Evolutionary conservation across 306 rosid genomes (phyloP).

Genomic region (Crataegus laevigata): DNA sequence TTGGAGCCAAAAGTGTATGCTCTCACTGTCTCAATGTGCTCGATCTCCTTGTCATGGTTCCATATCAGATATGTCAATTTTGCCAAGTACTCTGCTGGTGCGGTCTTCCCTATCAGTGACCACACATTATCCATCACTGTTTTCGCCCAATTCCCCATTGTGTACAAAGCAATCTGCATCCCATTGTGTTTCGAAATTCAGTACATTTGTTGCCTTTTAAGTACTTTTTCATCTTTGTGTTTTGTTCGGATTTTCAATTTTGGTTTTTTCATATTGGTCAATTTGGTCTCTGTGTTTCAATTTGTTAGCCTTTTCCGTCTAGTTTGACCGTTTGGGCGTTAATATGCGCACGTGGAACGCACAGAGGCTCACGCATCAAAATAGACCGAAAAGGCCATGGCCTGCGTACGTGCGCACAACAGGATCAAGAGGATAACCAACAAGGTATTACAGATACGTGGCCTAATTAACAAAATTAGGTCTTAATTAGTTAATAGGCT

Average conservation of each 20-base stretch:
- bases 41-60: constrained; percentile 73
- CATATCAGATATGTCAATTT: constrained; percentile 75
- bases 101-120: constrained; percentile 73
- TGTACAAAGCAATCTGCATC: constrained; percentile 75
- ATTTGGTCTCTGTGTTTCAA: not conserved
- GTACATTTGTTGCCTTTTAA: not conserved
- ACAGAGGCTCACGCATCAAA: no score
- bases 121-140: constrained; percentile 86
- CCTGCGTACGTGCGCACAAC: no score
- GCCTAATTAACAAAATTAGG: not conserved
- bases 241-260: not conserved
- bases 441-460: no score
- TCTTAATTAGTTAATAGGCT: not conserved
- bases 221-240: not conserved
- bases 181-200: not conserved
- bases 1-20: constrained; percentile 73
- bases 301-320: not conserved
- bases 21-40: constrained; percentile 67
- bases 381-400: no score
- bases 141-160: constrained; percentile 76
- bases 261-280: not conserved
- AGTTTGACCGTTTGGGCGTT: no score
- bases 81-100: constrained; percentile 79
- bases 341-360: no score
- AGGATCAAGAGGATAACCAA: no score